phyloP scores from a whole-genome alignment of 129 eudicot genomes.

The Flaveria robusta region DNA sequence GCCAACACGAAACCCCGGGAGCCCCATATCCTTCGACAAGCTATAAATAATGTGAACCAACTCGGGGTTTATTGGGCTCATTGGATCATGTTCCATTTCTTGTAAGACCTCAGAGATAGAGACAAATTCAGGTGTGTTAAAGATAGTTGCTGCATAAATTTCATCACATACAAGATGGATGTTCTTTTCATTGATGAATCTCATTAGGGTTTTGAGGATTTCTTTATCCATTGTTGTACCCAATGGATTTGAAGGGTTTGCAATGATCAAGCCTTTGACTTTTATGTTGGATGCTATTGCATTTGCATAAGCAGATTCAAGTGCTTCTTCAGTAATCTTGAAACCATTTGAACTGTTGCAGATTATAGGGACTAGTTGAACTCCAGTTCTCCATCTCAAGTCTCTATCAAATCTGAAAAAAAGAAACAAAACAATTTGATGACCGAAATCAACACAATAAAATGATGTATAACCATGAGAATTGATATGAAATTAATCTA shows the following conservation, averaged over 20 bases:
- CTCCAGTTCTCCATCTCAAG: constrained; percentile 83
- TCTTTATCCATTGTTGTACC: constrained; percentile 63
- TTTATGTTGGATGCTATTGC: constrained; percentile 54
- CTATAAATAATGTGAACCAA: constrained; percentile 70
- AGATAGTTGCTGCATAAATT: constrained; percentile 67
- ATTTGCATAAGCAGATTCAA: constrained; percentile 51
- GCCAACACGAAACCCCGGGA: constrained; percentile 83
- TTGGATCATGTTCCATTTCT: constrained; percentile 46
- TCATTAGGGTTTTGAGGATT: constrained; percentile 47
- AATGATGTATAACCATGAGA: neutral
- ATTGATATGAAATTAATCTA: neutral
- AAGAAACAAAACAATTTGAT: neutral
- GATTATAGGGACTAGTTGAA: constrained; percentile 52
- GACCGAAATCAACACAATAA: neutral
- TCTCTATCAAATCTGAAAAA: constrained; percentile 73
- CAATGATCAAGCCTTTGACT: constrained; percentile 68
- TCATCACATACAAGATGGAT: constrained; percentile 86
- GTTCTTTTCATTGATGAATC: constrained; percentile 49
- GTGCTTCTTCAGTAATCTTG: constrained; percentile 55
- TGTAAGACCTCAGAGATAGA: constrained; percentile 58
- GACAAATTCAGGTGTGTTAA: constrained; percentile 43
- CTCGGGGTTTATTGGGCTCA: constrained; percentile 29
- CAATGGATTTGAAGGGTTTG: constrained; percentile 85
- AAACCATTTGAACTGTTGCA: constrained; percentile 73
- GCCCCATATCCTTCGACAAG: constrained; percentile 73